A percentile compares a stretch with the other conserved stretches of the same genome.
Evolutionary conservation across 768 basidiomycete genomes (phyloP).

Genomic region (Leccinellum luteum): DNA sequence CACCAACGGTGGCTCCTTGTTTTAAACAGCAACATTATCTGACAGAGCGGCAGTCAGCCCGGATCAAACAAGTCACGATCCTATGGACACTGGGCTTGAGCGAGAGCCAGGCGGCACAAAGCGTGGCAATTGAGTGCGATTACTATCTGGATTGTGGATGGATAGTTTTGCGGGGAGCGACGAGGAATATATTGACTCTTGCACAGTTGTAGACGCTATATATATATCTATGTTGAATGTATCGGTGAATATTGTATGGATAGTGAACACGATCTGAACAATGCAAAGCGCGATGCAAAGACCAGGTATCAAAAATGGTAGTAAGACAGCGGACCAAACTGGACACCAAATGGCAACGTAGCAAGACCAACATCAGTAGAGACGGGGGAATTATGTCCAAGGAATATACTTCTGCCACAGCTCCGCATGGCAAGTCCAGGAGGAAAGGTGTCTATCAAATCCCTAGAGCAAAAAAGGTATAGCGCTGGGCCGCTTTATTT

Average conservation of each 20-base stretch:
- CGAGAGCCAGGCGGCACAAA: neutral
- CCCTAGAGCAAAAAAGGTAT: neutral
- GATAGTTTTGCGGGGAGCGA: neutral
- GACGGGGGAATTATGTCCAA: neutral
- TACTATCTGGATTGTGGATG: neutral
- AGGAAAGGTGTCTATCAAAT: neutral
- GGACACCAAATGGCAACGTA: neutral
- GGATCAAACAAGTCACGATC: neutral
- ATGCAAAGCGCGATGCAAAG: neutral
- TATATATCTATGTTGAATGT: slow-evolving; percentile 11
- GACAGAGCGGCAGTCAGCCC: neutral
- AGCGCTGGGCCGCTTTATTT: slow-evolving; percentile 38
- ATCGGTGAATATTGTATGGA: neutral
- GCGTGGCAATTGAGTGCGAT: neutral
- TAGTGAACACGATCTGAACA: slow-evolving; percentile 1
- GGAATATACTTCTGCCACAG: neutral
- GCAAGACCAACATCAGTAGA: neutral
- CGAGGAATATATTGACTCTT: neutral
- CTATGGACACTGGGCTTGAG: neutral
- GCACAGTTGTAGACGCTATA: neutral
- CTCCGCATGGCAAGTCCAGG: neutral
- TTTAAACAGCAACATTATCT: neutral
- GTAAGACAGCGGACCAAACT: neutral
- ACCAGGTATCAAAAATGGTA: neutral
- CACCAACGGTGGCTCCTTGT: neutral